phyloP scores from a whole-genome alignment of 2,329 filamentous ascomycete species.

The Aspergillus melleus region DNA sequence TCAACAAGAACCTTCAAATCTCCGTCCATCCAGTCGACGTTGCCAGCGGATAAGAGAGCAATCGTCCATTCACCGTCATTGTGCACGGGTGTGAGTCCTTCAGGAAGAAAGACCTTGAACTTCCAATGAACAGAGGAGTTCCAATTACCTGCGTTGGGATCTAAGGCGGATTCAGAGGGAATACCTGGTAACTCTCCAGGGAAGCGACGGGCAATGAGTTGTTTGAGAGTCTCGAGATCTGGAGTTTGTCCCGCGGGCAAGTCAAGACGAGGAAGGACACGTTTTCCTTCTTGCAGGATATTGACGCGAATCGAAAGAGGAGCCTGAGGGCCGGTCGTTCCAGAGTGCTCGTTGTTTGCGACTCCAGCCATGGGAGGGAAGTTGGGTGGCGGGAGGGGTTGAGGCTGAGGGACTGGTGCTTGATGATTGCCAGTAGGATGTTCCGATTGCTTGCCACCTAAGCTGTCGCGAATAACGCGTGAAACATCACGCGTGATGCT shows the following conservation, averaged over 20 bases:
- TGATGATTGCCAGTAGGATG: conserved; percentile 12
- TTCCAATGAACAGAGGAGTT: conserved; percentile 27
- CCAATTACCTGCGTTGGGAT: conserved; percentile 19
- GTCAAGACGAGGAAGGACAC: conserved; percentile 40
- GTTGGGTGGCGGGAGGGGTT: conserved; percentile 20
- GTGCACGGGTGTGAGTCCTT: conserved; percentile 40
- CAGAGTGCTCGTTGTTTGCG: conserved; percentile 9
- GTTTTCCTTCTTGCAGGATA: conserved; percentile 40
- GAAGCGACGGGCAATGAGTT: conserved; percentile 33
- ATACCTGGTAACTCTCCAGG: conserved; percentile 30
- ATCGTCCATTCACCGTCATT: conserved; percentile 47
- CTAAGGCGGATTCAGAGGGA: conserved; percentile 21
- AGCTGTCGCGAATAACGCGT: conserved; percentile 41
- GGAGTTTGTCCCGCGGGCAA: conserved; percentile 37
- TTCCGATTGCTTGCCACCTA: conserved; percentile 26
- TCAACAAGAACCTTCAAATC: conserved; percentile 46
- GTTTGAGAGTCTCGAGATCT: conserved; percentile 33
- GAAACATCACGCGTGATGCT: conserved; percentile 44
- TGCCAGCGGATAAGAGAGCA: conserved; percentile 43
- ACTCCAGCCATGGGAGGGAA: conserved; percentile 17
- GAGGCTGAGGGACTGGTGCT: conserved; percentile 12
- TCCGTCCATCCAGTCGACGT: conserved; percentile 50
- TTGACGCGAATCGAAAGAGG: conserved; percentile 39
- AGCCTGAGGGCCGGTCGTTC: conserved; percentile 8
- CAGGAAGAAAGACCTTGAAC: conserved; percentile 43